Percentiles rank a stretch among this genome's conserved stretches.
phyloP scores from a whole-genome alignment of 1,284 basidiomycete species.

The Cystobasidium pallidum region DNA sequence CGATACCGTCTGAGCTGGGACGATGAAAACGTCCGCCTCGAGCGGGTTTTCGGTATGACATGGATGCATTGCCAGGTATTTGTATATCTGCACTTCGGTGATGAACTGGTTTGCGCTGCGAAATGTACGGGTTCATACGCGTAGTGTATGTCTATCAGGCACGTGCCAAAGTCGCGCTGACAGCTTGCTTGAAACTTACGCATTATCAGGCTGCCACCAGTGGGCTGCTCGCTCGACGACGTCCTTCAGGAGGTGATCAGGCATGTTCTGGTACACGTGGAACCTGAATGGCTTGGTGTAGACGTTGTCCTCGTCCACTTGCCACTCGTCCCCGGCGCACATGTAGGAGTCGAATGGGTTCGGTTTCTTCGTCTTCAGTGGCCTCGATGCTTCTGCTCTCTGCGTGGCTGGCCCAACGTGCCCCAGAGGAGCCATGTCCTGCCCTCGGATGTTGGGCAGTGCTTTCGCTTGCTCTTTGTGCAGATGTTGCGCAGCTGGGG shows the following conservation, averaged over 20 bases:
- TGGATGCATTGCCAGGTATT: constrained; percentile 34
- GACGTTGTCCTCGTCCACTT: constrained; percentile 23
- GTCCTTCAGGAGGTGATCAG: constrained; percentile 36
- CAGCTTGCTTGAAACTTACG: constrained; percentile 1
- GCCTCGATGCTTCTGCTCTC: not conserved
- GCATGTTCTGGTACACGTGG: constrained; percentile 41
- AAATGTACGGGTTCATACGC: not conserved
- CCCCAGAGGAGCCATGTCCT: not conserved
- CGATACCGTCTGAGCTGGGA: constrained; percentile 35
- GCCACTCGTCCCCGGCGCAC: constrained; percentile 29
- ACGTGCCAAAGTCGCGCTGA: too few species aligned
- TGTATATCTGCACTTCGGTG: constrained; percentile 33
- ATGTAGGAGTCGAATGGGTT: constrained; percentile 34
- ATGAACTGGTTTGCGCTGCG: constrained; percentile 39
- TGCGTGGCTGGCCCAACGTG: not conserved
- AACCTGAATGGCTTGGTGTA: constrained; percentile 39
- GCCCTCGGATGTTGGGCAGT: not conserved
- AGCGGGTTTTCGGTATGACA: constrained; percentile 36
- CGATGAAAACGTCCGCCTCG: constrained; percentile 38
- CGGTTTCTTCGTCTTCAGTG: constrained; percentile 5
- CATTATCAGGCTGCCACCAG: constrained; percentile 40
- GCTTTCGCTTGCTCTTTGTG: constrained; percentile 5
- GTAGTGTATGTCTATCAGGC: not conserved
- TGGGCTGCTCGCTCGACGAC: constrained; percentile 29
- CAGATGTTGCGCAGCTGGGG: not conserved